Conservation (phyloP, 441 rosid species). For the Adansonia rubrostipa region DNA sequence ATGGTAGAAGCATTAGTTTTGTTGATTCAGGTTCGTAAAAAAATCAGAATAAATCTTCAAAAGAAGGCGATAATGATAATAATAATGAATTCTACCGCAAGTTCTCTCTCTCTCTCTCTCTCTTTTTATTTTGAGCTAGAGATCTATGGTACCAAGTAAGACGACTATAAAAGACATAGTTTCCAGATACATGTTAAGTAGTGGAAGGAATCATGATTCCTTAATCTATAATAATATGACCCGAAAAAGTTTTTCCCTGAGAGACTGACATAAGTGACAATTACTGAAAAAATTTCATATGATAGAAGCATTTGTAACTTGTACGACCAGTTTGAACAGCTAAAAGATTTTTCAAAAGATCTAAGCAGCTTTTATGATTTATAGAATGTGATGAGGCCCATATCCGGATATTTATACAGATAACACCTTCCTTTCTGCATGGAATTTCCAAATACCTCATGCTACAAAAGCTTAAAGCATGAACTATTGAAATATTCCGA, state of each 20-base stretch:
- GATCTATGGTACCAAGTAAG: not conserved
- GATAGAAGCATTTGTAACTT: not conserved
- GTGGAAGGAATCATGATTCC: not conserved
- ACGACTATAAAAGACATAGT: not conserved
- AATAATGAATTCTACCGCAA: not conserved
- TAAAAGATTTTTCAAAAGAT: not conserved
- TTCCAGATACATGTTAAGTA: slow-evolving; percentile 7
- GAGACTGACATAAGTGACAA: not conserved
- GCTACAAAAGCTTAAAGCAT: not conserved
- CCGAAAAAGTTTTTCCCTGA: not conserved
- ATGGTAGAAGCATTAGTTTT: not conserved
- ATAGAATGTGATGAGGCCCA: not conserved
- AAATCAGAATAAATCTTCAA: not conserved
- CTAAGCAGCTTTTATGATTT: slow-evolving; percentile 6
- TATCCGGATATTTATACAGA: not conserved
- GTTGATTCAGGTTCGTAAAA: not conserved
- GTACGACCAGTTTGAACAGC: slow-evolving; percentile 1
- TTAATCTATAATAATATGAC: not conserved
- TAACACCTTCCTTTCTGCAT: not conserved
- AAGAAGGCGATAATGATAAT: slow-evolving; percentile 1
- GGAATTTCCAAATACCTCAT: not conserved
- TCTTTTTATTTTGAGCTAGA: not conserved
- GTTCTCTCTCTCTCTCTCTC: not conserved
- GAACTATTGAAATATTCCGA: not conserved
- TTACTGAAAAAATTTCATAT: not conserved